phyloP scores from a whole-genome alignment of 257 asterid genomes.

The Przewalskia tangutica region DNA sequence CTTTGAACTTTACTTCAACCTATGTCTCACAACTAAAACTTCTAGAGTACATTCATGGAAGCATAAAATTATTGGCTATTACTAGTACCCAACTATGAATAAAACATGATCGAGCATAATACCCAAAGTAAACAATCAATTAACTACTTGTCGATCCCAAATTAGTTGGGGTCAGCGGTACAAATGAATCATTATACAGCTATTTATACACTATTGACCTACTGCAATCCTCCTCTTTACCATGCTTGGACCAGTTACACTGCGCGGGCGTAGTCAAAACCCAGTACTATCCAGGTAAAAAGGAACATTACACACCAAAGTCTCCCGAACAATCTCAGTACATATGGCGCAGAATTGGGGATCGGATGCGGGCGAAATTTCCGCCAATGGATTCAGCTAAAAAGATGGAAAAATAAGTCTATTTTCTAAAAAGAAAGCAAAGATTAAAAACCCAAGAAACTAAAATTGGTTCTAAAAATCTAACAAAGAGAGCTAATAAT shows the following conservation, averaged over 20 bases:
- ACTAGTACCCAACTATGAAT: not conserved
- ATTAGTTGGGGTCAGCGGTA: not conserved
- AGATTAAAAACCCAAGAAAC: not conserved
- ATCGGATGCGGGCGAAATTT: too few species aligned
- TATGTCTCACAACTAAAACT: not conserved
- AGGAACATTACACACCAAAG: not conserved
- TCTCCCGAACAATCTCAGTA: too few species aligned
- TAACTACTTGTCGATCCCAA: not conserved
- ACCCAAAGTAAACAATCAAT: not conserved
- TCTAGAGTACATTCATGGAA: not conserved
- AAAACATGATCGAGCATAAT: not conserved
- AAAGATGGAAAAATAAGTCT: not conserved
- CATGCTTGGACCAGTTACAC: too few species aligned
- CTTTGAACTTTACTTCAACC: not conserved
- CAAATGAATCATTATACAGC: too few species aligned
- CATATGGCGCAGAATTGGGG: too few species aligned
- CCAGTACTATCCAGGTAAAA: too few species aligned
- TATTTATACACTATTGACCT: too few species aligned
- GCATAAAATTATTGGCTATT: not conserved
- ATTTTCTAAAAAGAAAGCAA: not conserved
- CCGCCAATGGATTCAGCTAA: too few species aligned
- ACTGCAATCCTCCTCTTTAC: too few species aligned
- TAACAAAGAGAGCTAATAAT: not conserved
- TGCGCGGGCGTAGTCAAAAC: too few species aligned
- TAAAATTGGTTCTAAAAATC: not conserved